These are phyloP conservation scores for Schizosaccharomyces lindneri DNA, from an alignment of 805 yeast genomes.

Conservation along the genomic window DNA sequence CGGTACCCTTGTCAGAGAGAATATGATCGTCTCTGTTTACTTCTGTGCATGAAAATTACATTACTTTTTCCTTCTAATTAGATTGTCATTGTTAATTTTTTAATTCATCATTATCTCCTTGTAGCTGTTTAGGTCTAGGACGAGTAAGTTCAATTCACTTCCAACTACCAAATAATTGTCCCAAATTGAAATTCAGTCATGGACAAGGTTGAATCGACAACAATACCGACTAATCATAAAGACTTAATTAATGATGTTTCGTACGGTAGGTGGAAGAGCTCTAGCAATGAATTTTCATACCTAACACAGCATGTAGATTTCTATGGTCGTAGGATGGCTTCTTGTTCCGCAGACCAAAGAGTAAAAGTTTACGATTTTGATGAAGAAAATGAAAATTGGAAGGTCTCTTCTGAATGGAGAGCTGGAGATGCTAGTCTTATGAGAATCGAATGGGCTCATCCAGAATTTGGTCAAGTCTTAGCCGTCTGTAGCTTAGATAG, in stretches of 20 bases:
- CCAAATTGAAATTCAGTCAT: not conserved
- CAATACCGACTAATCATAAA: slow-evolving; percentile 27
- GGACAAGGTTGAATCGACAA: not conserved
- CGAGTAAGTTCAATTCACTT: too few species aligned
- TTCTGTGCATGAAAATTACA: too few species aligned
- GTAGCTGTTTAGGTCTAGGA: too few species aligned
- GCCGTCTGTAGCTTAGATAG: slow-evolving; percentile 82
- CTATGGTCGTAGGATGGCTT: slow-evolving; percentile 78
- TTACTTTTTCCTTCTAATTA: too few species aligned
- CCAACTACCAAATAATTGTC: too few species aligned
- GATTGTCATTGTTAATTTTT: too few species aligned
- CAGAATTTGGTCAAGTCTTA: slow-evolving; percentile 68
- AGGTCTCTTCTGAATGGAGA: slow-evolving; percentile 67
- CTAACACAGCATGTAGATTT: slow-evolving; percentile 21
- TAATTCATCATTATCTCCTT: too few species aligned
- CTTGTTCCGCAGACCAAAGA: slow-evolving; percentile 86
- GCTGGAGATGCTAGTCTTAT: slow-evolving; percentile 83
- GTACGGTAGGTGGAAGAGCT: not conserved
- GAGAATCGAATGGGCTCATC: slow-evolving; percentile 75
- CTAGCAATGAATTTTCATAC: not conserved
- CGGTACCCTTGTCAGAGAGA: too few species aligned
- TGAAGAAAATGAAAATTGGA: slow-evolving; percentile 41
- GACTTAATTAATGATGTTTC: slow-evolving; percentile 19
- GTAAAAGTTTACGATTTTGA: slow-evolving; percentile 68
- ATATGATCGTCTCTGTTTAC: too few species aligned